A percentile compares a stretch with the other conserved stretches of the same genome.
Evolutionary conservation across 1,284 basidiomycete species (phyloP).

Genomic region (Marasmius oreades): DNA sequence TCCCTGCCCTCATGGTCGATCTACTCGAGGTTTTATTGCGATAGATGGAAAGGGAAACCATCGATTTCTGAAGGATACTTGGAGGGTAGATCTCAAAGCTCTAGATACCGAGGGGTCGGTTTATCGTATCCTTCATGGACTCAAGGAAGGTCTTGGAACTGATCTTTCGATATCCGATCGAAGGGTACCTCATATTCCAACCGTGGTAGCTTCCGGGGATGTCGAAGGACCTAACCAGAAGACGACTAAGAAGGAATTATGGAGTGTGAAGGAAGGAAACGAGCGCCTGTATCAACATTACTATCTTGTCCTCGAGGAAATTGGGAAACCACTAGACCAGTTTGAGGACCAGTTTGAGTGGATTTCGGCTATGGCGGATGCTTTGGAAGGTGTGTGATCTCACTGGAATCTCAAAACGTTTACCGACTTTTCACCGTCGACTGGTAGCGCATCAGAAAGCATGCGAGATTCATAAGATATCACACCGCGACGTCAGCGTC

Average conservation of each 20-base stretch:
- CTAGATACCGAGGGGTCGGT: neutral
- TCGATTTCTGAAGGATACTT: too few species aligned
- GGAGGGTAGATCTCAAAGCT: neutral
- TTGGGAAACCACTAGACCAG: neutral
- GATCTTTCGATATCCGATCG: neutral
- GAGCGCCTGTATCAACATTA: neutral
- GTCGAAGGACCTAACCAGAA: neutral
- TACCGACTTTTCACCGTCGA: neutral
- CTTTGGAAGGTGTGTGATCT: neutral
- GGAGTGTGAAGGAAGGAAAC: neutral
- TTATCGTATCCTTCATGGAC: neutral
- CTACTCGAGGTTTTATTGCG: too few species aligned
- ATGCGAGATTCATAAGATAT: neutral
- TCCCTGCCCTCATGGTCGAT: too few species aligned
- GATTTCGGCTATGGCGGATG: neutral
- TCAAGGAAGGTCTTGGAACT: neutral
- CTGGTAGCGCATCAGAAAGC: neutral
- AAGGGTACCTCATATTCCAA: neutral
- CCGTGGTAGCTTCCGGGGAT: neutral
- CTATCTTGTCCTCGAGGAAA: too few species aligned
- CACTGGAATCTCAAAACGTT: too few species aligned
- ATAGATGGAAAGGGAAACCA: too few species aligned
- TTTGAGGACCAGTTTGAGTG: too few species aligned
- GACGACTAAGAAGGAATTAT: neutral
- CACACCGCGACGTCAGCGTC: neutral